Base-by-base conservation (phyloP, 805 yeast genomes). In the Starmerella davenportii region DNA sequence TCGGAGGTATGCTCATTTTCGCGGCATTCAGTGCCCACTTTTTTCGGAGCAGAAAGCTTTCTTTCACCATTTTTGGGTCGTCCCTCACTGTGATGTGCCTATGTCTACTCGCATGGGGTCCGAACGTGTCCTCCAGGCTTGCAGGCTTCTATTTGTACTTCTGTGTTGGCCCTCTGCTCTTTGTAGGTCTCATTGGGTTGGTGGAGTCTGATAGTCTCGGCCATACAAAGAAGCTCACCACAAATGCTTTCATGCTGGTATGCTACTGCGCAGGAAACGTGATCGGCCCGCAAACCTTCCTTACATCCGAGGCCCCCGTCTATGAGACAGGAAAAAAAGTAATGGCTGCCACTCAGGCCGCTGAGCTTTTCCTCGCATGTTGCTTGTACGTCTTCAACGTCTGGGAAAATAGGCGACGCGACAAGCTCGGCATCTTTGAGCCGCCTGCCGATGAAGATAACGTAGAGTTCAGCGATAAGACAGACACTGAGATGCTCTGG, bases 281-380 rank as follows among this genome's bases (percentile, higher is more conserved):
- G 35, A 55, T 63, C 36, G 77, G 77, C 3, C 74, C 76, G 9
- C 73, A 76, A 55, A 65, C 78, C 16, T 79, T 79, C 59, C 64
- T 61, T 42, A 56, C 66, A 0, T 46, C 56, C 4, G 70, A 76
- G 41, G 74, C 71, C n/a, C 84, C 84, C 5, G 51, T 55, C 30
- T 79, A 76, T 49, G 57, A 35, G 61, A 72, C 65, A 62, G 75
- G 48, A 66, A 78, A 32, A 66, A 74, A 23, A 62, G 73, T 56
- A 62, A 70, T 38, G 72, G 74, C 47, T 56, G 77, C 42, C 60
- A 64, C 75, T 3, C 68, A 69, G 36, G 57, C 64, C 30, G 65
- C 63, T 1, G 47, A 41, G 8, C 39, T 63, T 65, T 44, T 54
- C 63, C 28, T 33, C 8, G 19, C 40, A 15, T 18, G 37, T n/a